Conservation (phyloP, 305 asterid genomes). For the Fraxinus greggii region DNA sequence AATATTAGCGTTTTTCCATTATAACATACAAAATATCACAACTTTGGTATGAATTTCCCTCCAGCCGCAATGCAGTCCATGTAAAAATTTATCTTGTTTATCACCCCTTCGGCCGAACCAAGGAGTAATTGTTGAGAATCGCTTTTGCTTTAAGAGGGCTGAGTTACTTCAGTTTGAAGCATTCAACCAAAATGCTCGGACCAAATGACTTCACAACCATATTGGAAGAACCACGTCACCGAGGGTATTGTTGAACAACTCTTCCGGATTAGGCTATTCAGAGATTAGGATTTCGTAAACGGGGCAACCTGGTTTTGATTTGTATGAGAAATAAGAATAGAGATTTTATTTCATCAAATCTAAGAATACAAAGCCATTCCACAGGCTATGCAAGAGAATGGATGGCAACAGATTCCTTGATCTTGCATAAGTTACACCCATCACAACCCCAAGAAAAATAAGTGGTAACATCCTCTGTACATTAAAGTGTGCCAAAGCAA, state of each 20-base stretch:
- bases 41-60: neutral
- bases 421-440: conserved; percentile 80
- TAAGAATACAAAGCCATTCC: conserved; percentile 93
- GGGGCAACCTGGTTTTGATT: neutral
- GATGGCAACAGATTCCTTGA: conserved; percentile 83
- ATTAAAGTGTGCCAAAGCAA: conserved; percentile 89
- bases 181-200: neutral
- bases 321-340: conserved; percentile 9
- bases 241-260: neutral
- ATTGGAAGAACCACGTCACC: neutral
- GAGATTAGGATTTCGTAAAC: neutral
- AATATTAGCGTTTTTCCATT: neutral
- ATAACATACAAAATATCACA: neutral
- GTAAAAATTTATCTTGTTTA: neutral
- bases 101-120: neutral
- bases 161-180: neutral
- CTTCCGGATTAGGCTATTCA: neutral
- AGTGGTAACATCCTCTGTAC: conserved; percentile 87
- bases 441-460: conserved; percentile 83
- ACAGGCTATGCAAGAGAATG: conserved; percentile 80
- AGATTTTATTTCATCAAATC: conserved; percentile 77
- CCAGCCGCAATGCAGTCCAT: neutral
- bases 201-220: neutral
- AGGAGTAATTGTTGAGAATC: neutral
- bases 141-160: neutral